These are phyloP conservation scores for Sporisorium scitamineum DNA, from an alignment of 1,284 basidiomycete species.

Conservation along the genomic window DNA sequence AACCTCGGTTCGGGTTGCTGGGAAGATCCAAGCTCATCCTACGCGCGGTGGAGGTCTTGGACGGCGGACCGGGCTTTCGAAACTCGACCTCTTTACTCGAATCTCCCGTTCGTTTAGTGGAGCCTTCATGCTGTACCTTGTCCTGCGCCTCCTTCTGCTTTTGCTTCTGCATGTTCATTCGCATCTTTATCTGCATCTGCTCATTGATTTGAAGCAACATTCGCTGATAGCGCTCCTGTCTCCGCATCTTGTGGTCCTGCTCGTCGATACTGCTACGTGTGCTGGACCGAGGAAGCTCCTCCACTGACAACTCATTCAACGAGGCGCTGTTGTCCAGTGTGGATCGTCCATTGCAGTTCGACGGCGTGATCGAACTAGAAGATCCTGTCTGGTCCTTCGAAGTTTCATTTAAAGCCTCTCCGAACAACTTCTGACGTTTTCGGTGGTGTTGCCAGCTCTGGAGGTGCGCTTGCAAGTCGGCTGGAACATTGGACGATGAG, in stretches of 20 bases:
- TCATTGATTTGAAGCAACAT: conserved; percentile 24
- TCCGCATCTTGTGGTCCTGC: conserved; percentile 21
- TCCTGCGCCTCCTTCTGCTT: conserved; percentile 21
- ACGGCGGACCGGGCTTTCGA: conserved; percentile 5
- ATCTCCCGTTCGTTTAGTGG: neutral
- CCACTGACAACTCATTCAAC: neutral
- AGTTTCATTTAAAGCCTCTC: neutral
- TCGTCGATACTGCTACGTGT: conserved; percentile 15
- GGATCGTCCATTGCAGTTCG: neutral
- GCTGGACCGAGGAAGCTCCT: neutral
- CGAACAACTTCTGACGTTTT: conserved; percentile 11
- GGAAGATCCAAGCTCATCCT: neutral
- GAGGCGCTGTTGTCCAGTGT: neutral
- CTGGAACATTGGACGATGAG: conserved; percentile 7
- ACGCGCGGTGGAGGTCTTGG: neutral
- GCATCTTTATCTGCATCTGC: conserved; percentile 32
- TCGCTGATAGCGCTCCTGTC: conserved; percentile 32
- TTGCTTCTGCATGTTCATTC: conserved; percentile 27
- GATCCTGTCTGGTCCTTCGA: neutral
- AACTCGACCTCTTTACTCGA: neutral
- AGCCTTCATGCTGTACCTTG: neutral
- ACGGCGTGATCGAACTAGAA: neutral
- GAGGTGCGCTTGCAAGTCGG: conserved; percentile 17
- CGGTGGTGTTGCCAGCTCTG: conserved; percentile 24
- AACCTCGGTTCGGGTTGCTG: neutral